A percentile compares a stretch with the other conserved stretches of the same genome.
Conservation (phyloP, 2,329 filamentous ascomycete genomes). For the Penicillium sp. region DNA sequence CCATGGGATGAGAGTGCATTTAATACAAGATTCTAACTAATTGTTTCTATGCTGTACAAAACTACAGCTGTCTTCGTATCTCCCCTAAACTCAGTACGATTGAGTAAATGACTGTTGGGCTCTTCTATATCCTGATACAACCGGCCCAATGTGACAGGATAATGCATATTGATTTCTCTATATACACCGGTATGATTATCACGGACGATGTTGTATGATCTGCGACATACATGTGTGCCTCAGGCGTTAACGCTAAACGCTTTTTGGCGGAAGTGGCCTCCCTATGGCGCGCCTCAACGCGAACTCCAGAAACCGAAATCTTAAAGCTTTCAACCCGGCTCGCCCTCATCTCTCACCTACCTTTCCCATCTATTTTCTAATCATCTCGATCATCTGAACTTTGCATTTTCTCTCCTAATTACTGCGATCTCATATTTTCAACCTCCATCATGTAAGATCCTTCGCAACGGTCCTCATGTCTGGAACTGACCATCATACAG, state of each 20-base stretch:
- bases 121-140: no score
- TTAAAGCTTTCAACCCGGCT: constrained; percentile 16
- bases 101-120: no score
- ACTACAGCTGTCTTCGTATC: no score
- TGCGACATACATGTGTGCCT: neutral
- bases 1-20: neutral
- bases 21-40: neutral
- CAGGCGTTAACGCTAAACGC: constrained; percentile 18
- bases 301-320: constrained; percentile 23
- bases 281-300: constrained; percentile 25
- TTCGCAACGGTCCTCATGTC: neutral
- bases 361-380: constrained; percentile 1
- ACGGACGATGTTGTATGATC: no score
- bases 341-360: neutral
- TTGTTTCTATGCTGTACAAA: no score
- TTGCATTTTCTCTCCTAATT: neutral
- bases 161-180: no score
- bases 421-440: constrained; percentile 14
- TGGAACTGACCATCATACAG: constrained; percentile 37
- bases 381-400: neutral
- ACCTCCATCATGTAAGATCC: constrained; percentile 37
- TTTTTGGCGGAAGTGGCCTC: constrained; percentile 22
- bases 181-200: no score
- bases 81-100: no score
- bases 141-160: no score